These are phyloP conservation scores for Fusarium udum DNA, from an alignment of 2,329 filamentous ascomycete species.

Conservation along the genomic window DNA sequence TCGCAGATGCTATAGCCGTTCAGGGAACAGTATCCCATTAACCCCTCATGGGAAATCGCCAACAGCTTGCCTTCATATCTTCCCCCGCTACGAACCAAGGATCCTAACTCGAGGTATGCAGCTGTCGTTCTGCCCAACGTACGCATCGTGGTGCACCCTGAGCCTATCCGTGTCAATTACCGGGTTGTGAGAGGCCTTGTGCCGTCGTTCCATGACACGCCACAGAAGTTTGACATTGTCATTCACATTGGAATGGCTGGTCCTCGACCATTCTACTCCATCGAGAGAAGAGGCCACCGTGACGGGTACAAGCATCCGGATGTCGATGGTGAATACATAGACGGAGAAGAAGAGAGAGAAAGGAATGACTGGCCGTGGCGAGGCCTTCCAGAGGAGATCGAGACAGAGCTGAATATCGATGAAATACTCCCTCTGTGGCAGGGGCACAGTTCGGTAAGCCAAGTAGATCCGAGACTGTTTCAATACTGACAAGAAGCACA, in stretches of 20 bases:
- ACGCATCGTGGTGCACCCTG: constrained; percentile 71
- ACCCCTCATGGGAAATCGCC: constrained; percentile 85
- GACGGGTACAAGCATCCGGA: constrained; percentile 77
- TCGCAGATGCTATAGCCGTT: constrained; percentile 69
- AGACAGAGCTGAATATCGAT: constrained; percentile 66
- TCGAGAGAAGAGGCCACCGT: constrained; percentile 76
- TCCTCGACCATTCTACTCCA: constrained; percentile 68
- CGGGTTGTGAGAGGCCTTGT: constrained; percentile 69
- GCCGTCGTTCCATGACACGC: constrained; percentile 67
- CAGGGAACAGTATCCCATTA: constrained; percentile 73
- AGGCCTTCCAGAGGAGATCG: constrained; percentile 63
- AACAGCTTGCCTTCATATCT: constrained; percentile 72
- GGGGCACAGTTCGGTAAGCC: constrained; percentile 57
- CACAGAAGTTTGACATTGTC: constrained; percentile 66
- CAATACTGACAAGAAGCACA: constrained; percentile 41
- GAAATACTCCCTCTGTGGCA: constrained; percentile 67
- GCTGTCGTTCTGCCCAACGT: constrained; percentile 56
- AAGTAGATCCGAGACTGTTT: background rate
- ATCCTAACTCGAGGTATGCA: constrained; percentile 44
- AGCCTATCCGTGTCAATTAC: constrained; percentile 78
- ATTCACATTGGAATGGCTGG: constrained; percentile 86
- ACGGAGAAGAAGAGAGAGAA: constrained; percentile 62
- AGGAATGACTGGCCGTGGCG: constrained; percentile 63
- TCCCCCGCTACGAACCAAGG: constrained; percentile 59
- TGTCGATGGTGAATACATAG: constrained; percentile 70